Evolutionary conservation across 164 flowering plant genomes (phyloP).

Genomic region (Sedum album): DNA sequence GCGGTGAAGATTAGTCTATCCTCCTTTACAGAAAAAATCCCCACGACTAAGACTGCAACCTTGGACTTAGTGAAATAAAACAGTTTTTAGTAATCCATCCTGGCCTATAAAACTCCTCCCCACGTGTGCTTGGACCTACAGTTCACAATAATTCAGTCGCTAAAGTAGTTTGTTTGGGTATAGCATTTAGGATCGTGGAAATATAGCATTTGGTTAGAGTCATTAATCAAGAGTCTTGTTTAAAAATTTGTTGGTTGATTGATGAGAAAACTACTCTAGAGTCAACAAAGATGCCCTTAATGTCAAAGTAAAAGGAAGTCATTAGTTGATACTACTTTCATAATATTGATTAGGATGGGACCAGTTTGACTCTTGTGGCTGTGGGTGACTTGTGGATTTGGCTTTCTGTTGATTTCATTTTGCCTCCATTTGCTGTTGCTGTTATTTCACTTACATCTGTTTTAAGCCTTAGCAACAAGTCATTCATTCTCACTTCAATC

Average conservation of each 20-base stretch:
- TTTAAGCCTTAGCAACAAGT: background rate
- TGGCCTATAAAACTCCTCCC: background rate
- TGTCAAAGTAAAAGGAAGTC: conserved; percentile 1
- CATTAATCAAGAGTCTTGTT: background rate
- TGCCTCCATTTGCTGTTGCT: background rate
- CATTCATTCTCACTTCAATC: conserved; percentile 5
- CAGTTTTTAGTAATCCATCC: background rate
- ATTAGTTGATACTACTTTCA: background rate
- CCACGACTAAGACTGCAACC: background rate
- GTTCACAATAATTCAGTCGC: background rate
- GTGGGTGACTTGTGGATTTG: background rate
- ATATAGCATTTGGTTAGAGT: background rate
- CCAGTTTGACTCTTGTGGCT: background rate
- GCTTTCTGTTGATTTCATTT: background rate
- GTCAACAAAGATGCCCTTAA: conserved; percentile 4
- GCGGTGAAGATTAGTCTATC: conserved; percentile 1
- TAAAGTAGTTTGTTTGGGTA: background rate
- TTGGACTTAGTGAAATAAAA: background rate
- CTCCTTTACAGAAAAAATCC: background rate
- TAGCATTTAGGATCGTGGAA: background rate
- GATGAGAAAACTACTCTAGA: background rate
- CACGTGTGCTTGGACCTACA: conserved; percentile 3
- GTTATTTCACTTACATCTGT: background rate
- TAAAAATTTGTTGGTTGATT: background rate
- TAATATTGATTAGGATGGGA: background rate